Evolutionary conservation across 2,329 filamentous ascomycete genomes (phyloP).

Genomic region (Stagonosporopsis tanaceti): DNA sequence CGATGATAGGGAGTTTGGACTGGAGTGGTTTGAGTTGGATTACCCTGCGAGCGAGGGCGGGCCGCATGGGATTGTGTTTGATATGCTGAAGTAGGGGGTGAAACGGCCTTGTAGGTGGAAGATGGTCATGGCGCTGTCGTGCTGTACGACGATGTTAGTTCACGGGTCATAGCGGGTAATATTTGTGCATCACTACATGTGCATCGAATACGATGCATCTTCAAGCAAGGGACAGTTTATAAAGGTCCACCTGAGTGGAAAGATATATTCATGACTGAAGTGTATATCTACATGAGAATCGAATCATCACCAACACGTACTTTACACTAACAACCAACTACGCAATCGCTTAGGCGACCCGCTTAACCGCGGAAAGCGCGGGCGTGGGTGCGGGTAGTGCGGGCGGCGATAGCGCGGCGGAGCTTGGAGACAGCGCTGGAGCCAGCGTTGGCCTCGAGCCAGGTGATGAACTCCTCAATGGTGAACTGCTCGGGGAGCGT

Average conservation of each 20-base stretch:
- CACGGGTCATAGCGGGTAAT: no score
- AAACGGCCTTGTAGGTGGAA: no score
- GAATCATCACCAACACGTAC: slow-evolving; percentile 14
- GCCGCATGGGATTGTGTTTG: slow-evolving; percentile 43
- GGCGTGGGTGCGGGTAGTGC: slow-evolving; percentile 35
- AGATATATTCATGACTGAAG: slow-evolving; percentile 32
- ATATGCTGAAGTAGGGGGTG: slow-evolving; percentile 29
- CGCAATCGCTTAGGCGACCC: not conserved
- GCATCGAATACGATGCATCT: no score
- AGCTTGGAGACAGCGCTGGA: slow-evolving; percentile 32
- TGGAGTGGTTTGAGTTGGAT: slow-evolving; percentile 44
- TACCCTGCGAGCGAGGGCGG: slow-evolving; percentile 28
- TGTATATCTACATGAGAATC: slow-evolving; percentile 44
- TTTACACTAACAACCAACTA: not conserved
- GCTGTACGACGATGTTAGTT: no score
- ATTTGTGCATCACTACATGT: no score
- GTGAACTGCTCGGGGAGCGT: slow-evolving; percentile 43
- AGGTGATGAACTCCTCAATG: slow-evolving; percentile 44
- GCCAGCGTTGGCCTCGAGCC: slow-evolving; percentile 41
- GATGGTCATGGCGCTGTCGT: no score
- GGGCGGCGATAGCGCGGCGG: slow-evolving; percentile 34
- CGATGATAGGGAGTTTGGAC: slow-evolving; percentile 24
- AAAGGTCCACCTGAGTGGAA: slow-evolving; percentile 16
- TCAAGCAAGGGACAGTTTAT: not conserved
- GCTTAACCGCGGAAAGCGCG: slow-evolving; percentile 39